Conservation (phyloP, 2,329 filamentous ascomycete genomes). For the Microsporum canis region DNA sequence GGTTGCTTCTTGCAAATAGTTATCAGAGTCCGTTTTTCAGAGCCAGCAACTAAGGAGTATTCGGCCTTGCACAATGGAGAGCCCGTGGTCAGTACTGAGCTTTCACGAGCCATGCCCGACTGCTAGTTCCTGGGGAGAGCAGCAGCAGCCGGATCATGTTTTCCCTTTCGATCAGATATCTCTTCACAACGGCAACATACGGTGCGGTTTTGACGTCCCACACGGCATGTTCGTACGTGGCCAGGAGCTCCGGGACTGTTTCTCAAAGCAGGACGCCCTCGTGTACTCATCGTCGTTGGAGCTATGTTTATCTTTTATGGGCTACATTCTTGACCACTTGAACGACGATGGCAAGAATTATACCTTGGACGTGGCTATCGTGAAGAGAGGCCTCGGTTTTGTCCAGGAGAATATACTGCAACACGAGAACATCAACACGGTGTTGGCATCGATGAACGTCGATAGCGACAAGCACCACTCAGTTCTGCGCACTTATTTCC, state of each 20-base stretch:
- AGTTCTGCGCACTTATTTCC: slow-evolving; percentile 14
- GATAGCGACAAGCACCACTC: not conserved
- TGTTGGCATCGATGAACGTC: not conserved
- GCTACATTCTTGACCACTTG: not conserved
- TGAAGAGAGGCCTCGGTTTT: not conserved
- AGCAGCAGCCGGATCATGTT: not conserved
- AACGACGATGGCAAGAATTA: not conserved
- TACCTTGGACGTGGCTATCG: not conserved
- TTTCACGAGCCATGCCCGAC: not conserved
- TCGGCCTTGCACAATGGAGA: not conserved
- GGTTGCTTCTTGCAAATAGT: too few relatives aligned
- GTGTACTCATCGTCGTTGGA: not conserved
- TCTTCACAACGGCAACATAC: not conserved
- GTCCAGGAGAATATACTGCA: not conserved
- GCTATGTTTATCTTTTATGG: not conserved
- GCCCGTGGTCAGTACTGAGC: not conserved
- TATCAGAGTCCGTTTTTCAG: too few relatives aligned
- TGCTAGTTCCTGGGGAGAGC: not conserved
- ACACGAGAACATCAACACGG: slow-evolving; percentile 1
- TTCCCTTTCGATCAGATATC: not conserved
- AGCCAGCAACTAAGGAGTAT: too few relatives aligned
- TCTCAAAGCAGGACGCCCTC: not conserved
- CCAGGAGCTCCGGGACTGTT: not conserved
- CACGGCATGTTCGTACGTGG: not conserved
- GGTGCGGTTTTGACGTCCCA: not conserved